Percentiles rank a stretch among this genome's conserved stretches.
Evolutionary conservation across 495 filamentous ascomycete genomes (phyloP).

Genomic region (Beverwykella pulmonaria): DNA sequence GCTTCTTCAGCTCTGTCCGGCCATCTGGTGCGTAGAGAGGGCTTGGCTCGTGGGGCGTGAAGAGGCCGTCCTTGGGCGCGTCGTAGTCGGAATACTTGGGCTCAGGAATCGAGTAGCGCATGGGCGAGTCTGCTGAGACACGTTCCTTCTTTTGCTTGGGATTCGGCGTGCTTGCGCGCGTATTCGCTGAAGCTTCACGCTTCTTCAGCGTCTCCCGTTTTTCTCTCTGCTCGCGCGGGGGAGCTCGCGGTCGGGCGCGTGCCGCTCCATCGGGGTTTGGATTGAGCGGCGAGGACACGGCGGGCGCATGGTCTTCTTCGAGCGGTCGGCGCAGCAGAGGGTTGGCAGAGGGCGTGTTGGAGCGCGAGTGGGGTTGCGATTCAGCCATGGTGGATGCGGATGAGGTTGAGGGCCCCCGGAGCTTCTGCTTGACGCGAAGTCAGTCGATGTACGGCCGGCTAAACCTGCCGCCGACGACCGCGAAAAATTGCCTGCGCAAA

Average conservation of each 20-base stretch:
- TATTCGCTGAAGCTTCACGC: slow-evolving; percentile 42
- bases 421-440: background rate
- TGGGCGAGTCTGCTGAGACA: slow-evolving; percentile 41
- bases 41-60: slow-evolving; percentile 46
- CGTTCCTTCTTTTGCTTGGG: slow-evolving; percentile 37
- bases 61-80: slow-evolving; percentile 43
- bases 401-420: background rate
- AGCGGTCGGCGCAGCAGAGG: slow-evolving; percentile 31
- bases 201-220: slow-evolving; percentile 51
- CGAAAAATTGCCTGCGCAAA: slow-evolving; percentile 25
- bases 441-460: background rate
- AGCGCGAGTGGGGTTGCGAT: slow-evolving; percentile 27
- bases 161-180: slow-evolving; percentile 38
- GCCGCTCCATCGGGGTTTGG: slow-evolving; percentile 39
- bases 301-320: slow-evolving; percentile 46
- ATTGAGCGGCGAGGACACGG: slow-evolving; percentile 47
- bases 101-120: slow-evolving; percentile 46
- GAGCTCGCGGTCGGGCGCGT: slow-evolving; percentile 36
- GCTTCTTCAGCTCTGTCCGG: slow-evolving; percentile 43
- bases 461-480: slow-evolving; percentile 1
- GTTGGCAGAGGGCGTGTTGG: slow-evolving; percentile 32
- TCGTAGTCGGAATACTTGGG: slow-evolving; percentile 46
- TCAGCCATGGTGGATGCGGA: slow-evolving; percentile 35
- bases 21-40: slow-evolving; percentile 46
- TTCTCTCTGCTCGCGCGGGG: slow-evolving; percentile 48